Evolutionary conservation across 2,329 filamentous ascomycete genomes (phyloP).

Genomic region (Scytalidium lignicola): DNA sequence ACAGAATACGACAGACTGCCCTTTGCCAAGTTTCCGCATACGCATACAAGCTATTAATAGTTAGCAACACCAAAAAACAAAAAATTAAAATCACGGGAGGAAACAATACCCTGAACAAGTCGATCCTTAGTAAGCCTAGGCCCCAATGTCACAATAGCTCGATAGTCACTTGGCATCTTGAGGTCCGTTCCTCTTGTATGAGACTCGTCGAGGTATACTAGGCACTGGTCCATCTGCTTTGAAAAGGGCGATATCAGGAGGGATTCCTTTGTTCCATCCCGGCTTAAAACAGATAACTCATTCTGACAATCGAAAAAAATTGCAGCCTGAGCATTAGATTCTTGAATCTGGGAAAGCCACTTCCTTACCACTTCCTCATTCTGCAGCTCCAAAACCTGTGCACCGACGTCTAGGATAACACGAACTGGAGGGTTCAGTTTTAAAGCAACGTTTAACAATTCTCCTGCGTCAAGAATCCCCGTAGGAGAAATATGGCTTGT

Average conservation of each 20-base stretch:
- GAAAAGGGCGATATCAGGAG: slow-evolving; percentile 56
- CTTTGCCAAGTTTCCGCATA: slow-evolving; percentile 63
- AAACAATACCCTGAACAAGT: slow-evolving; percentile 55
- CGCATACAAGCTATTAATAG: slow-evolving; percentile 57
- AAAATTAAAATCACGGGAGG: slow-evolving; percentile 5
- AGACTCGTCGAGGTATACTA: slow-evolving; percentile 64
- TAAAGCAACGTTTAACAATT: slow-evolving; percentile 41
- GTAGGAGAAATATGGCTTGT: slow-evolving; percentile 3
- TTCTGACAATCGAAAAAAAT: slow-evolving; percentile 56
- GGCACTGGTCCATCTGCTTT: slow-evolving; percentile 49
- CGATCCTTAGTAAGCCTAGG: slow-evolving; percentile 60
- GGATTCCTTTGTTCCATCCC: slow-evolving; percentile 37
- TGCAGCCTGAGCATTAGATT: slow-evolving; percentile 33
- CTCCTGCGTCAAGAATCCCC: slow-evolving; percentile 29
- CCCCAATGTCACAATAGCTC: slow-evolving; percentile 63
- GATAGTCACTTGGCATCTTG: slow-evolving; percentile 49
- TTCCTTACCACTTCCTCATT: slow-evolving; percentile 48
- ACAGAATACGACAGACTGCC: slow-evolving; percentile 60
- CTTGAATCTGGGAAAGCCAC: slow-evolving; percentile 42
- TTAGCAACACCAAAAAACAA: slow-evolving; percentile 5
- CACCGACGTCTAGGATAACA: slow-evolving; percentile 67
- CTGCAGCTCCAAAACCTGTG: slow-evolving; percentile 59
- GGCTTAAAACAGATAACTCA: slow-evolving; percentile 48
- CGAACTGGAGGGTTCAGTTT: slow-evolving; percentile 34
- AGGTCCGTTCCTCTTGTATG: slow-evolving; percentile 68